These are phyloP conservation scores for Selaginella moellendorffii DNA, from an alignment of 75 land plant species.

Conservation along the genomic window DNA sequence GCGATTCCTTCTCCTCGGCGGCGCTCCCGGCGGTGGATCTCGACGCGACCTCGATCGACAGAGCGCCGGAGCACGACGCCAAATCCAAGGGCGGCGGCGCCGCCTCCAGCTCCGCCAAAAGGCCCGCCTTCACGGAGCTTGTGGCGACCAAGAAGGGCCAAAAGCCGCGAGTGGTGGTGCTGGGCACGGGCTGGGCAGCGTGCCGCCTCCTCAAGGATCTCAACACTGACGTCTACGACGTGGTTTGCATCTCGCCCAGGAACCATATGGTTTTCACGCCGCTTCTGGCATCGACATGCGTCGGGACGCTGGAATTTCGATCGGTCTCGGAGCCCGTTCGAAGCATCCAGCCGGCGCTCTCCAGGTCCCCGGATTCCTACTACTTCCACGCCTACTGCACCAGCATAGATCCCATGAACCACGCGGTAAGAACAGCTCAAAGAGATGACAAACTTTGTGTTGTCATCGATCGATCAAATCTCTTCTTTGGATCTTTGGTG, in stretches of 20 bases:
- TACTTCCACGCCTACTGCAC: slow-evolving; percentile 61
- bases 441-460: too few relatives aligned
- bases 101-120: neutral
- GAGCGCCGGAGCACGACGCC: neutral
- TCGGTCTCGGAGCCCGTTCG: slow-evolving; percentile 91
- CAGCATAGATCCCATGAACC: slow-evolving; percentile 36
- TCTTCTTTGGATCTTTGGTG: neutral
- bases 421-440: slow-evolving; percentile 40
- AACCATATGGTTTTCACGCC: slow-evolving; percentile 99
- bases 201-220: slow-evolving; percentile 65
- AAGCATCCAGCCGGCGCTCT: slow-evolving; percentile 67
- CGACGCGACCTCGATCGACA: neutral
- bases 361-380: slow-evolving; percentile 50
- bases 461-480: neutral
- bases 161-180: slow-evolving; percentile 69
- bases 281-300: slow-evolving; percentile 85
- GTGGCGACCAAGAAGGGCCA: slow-evolving; percentile 38
- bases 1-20: neutral
- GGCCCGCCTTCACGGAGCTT: slow-evolving; percentile 8
- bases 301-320: slow-evolving; percentile 89
- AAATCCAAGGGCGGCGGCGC: neutral
- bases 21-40: neutral
- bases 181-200: slow-evolving; percentile 92
- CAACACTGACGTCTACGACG: slow-evolving; percentile 52
- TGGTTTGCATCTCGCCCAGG: slow-evolving; percentile 86